Evolutionary conservation across 805 yeast species (phyloP), one percentile per base, ranked within the genome.

Genomic region (Ogataea paradorogensis): DNA sequence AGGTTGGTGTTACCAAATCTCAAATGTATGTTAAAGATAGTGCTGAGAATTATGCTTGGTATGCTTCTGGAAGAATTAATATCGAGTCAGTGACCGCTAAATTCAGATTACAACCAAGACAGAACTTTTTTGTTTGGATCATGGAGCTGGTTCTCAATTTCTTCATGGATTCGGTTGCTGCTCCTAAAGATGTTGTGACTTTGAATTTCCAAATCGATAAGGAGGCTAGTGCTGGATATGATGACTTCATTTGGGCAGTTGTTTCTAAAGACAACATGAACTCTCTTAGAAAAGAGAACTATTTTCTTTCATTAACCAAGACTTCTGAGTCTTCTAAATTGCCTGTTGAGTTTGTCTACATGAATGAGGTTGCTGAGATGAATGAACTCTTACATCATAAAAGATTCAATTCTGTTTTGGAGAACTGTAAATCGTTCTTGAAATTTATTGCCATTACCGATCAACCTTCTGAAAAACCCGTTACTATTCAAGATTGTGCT

Each of bases 1-100:
- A 84, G 59, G 90, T 83, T 44, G 96, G 96, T 46, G 76, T 72
- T 25, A 56, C 69, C 6, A 41, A 56, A 27, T 66, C 63, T 15
- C 60, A 69, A 41, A 63, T 78, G 53, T 69, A 71, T 47, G 69
- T 80, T 50, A 73, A 76, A 60, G 95, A 84, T 56, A 74, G 79
- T 34, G 67, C 80, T 18, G 80, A 82, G 52, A 67, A 71, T 44
- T 87, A 64, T 62, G 64, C 69, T 9, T 70, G 85, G 26, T 93
- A 87, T 60, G 95, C 96, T 30, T 76, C 95, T 42, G 99, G 99
- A 46, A 81, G 99, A 62, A 68, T 78, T 43, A 82, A 87, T 61
- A 73, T 93, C 45, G 78, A 78, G 45, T 71, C 76, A 40, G 65
- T 89, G 42, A 66, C 73, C 42, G 70, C 82, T 33, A 77, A 73